Percentiles rank a stretch among this genome's conserved stretches.
These are phyloP conservation scores for Zea luxurians DNA, from an alignment of 176 grass and related monocot species.

Conservation along the genomic window DNA sequence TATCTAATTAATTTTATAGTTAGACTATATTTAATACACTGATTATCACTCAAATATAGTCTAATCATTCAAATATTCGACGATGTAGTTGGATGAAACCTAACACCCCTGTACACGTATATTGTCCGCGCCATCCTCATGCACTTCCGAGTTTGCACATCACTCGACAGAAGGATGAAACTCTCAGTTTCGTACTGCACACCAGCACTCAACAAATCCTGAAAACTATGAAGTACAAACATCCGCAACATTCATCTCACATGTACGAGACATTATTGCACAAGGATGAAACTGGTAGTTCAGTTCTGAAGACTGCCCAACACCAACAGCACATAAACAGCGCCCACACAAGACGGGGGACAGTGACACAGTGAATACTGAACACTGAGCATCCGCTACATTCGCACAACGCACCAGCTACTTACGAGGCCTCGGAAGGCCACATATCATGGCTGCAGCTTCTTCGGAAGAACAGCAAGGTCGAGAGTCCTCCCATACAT, in stretches of 20 bases:
- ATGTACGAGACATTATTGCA: background rate
- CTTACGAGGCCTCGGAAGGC: background rate
- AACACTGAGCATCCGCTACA: background rate
- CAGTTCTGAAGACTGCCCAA: background rate
- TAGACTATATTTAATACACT: too few relatives aligned
- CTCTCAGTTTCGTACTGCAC: too few relatives aligned
- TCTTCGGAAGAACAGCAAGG: slow-evolving; percentile 49
- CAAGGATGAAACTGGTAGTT: background rate
- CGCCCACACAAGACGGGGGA: background rate
- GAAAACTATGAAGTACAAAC: background rate
- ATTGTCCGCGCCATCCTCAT: too few relatives aligned
- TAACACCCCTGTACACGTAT: too few relatives aligned
- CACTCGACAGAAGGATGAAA: too few relatives aligned
- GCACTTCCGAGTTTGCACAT: too few relatives aligned
- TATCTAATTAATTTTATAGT: too few relatives aligned
- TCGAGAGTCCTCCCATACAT: slow-evolving; percentile 47
- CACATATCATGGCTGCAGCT: slow-evolving; percentile 48
- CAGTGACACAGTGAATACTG: background rate
- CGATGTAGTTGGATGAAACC: too few relatives aligned
- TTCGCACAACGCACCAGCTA: background rate
- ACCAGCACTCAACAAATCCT: too few relatives aligned
- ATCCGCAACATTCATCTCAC: background rate
- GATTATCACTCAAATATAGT: too few relatives aligned
- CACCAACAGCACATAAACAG: background rate
- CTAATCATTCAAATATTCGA: too few relatives aligned